Conservation (phyloP, 2,329 filamentous ascomycete genomes). For the Westerdykella ornata region DNA sequence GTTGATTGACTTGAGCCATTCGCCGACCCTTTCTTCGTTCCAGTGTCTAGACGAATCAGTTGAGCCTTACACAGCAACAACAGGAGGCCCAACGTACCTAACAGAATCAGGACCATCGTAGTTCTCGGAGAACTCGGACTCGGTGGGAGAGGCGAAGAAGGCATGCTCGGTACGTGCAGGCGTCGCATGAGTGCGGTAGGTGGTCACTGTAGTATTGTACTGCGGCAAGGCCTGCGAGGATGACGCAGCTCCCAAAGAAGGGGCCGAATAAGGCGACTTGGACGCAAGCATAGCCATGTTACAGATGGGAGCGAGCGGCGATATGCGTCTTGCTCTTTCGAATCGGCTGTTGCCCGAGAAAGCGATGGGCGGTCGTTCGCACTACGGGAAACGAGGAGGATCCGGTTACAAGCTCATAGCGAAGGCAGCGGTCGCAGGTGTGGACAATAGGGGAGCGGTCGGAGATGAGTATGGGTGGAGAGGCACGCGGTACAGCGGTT, state of each 20-base stretch:
- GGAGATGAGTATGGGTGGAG: neutral
- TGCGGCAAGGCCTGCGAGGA: slow-evolving; percentile 29
- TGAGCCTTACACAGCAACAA: neutral
- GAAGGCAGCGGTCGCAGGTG: neutral
- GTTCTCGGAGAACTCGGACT: slow-evolving; percentile 81
- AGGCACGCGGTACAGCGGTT: neutral
- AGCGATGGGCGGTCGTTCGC: neutral
- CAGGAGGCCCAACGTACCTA: slow-evolving; percentile 25
- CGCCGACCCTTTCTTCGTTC: slow-evolving; percentile 85
- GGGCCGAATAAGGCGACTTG: slow-evolving; percentile 61
- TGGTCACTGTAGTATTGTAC: slow-evolving; percentile 30
- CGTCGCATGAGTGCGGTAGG: slow-evolving; percentile 33
- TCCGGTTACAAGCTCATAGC: neutral
- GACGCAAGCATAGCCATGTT: slow-evolving; percentile 72
- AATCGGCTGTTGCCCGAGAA: neutral
- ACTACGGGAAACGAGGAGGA: neutral
- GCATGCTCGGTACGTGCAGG: slow-evolving; percentile 41
- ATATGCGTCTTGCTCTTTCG: neutral
- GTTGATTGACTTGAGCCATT: slow-evolving; percentile 86
- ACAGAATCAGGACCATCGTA: slow-evolving; percentile 62
- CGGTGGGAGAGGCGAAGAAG: slow-evolving; percentile 72
- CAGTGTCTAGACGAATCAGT: slow-evolving; percentile 50
- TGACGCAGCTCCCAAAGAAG: slow-evolving; percentile 38
- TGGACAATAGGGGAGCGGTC: neutral
- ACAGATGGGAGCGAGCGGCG: neutral